Percentiles rank a stretch among this genome's conserved stretches.
phyloP scores from a whole-genome alignment of 345 rosid species.

The Combretum micranthum region DNA sequence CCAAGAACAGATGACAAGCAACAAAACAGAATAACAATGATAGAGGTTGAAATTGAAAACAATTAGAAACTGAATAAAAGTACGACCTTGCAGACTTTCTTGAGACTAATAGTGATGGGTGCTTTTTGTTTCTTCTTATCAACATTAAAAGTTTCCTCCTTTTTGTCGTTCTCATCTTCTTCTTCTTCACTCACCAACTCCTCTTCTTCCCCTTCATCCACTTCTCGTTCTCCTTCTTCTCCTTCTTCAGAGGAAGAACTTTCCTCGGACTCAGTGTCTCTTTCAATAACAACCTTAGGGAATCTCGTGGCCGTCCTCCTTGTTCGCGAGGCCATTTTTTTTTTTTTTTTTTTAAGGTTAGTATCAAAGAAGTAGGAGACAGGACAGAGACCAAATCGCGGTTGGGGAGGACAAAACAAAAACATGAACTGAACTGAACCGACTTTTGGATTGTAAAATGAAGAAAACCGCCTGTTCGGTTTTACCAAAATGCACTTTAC shows the following conservation, averaged over 20 bases:
- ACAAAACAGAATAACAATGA: not conserved
- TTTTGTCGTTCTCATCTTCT: slow-evolving; percentile 14
- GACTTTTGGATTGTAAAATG: no score
- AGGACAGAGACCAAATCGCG: no score
- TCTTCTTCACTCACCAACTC: not conserved
- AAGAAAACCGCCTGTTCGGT: no score
- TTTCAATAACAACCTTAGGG: slow-evolving; percentile 55
- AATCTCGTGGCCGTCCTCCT: slow-evolving; percentile 41
- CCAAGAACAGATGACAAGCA: slow-evolving; percentile 2
- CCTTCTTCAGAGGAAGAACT: slow-evolving; percentile 54
- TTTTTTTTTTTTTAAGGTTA: not conserved
- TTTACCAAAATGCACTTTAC: no score
- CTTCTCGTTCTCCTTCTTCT: slow-evolving; percentile 11
- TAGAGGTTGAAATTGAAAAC: not conserved
- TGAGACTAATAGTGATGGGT: slow-evolving; percentile 76
- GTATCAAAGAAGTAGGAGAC: no score
- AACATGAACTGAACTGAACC: no score
- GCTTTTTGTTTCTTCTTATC: slow-evolving; percentile 56
- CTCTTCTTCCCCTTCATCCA: slow-evolving; percentile 21
- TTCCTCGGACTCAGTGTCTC: slow-evolving; percentile 71
- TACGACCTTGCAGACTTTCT: slow-evolving; percentile 90
- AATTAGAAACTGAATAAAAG: not conserved
- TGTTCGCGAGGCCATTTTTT: slow-evolving; percentile 46
- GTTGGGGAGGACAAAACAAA: no score
- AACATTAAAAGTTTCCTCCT: slow-evolving; percentile 7